Evolutionary conservation across 257 asterid species (phyloP).

Genomic region (Forsythia suspensa): DNA sequence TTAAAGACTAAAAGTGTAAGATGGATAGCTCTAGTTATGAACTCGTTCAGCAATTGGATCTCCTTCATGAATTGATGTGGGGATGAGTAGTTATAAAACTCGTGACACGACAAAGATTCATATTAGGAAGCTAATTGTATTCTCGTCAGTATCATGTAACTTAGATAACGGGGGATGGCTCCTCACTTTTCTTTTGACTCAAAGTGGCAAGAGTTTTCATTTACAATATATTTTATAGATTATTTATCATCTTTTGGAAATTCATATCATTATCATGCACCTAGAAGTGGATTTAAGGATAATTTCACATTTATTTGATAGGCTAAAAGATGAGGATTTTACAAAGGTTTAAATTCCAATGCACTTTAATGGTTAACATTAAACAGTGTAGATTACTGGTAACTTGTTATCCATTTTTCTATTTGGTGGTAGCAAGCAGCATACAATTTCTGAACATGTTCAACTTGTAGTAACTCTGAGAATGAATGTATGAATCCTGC

Average conservation of each 20-base stretch:
- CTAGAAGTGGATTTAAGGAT: neutral
- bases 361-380: neutral
- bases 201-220: neutral
- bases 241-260: neutral
- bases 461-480: slow-evolving; percentile 20
- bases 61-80: neutral
- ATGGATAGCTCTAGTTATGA: neutral
- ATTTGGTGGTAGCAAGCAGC: neutral
- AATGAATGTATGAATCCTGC: neutral
- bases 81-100: slow-evolving; percentile 1
- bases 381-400: neutral
- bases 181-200: neutral
- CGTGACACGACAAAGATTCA: neutral
- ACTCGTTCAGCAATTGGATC: slow-evolving; percentile 6
- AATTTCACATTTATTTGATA: neutral
- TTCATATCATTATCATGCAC: neutral
- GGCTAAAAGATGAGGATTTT: slow-evolving; percentile 3
- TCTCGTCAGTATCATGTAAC: neutral
- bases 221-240: neutral
- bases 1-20: neutral
- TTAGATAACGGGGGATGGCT: neutral
- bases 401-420: neutral
- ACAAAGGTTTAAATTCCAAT: neutral
- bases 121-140: neutral
- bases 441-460: neutral